Evolutionary conservation across 805 yeast genomes (phyloP), one percentile per base, ranked within the genome.

Genomic region (Candida succiphila): DNA sequence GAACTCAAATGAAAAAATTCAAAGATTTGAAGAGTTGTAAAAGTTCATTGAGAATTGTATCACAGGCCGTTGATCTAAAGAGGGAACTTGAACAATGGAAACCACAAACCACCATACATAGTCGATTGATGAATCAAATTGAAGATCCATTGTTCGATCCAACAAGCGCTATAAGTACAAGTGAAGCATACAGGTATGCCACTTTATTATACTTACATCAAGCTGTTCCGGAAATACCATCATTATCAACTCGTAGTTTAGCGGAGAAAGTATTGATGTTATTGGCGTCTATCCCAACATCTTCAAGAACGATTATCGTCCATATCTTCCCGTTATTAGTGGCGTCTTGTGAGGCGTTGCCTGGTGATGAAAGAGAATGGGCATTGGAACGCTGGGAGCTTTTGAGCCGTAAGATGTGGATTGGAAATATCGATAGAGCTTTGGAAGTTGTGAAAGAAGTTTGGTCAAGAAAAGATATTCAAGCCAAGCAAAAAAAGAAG

Each of bases 361-460:
- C 65, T 0, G 68, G 66, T 0, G 78, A 73, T 26, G 82, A 78
- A 44, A 52, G 84, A 17, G 70, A 63, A 28, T 75, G 83, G 81
- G 74, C 76, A 22, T 61, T 59, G 32, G 57, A 63, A 17, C 54
- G 83, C 21, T 78, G 86, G 86, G 60, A 55, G 5, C 44, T 69
- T 12, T 54, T 78, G 13, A 54, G 69, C 16, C 61, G 68, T 13
- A 63, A 65, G 46, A 58, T 78, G 61, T 72, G 80, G 75, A 65
- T 78, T 32, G 84, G 84, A 1, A 78, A 76, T 39, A 68, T 77
- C 13, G 81, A 75, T 43, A 56, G 80, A 21, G 75, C 85, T 0
- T 58, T 72, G 35, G 84, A 78, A 42, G 81, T 78, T 9, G 78
- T 78, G 24, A 70, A 73, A 39, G 87, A 78, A 48, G 84, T 77